Evolutionary conservation across 164 flowering plant genomes (phyloP).

Genomic region (Vitis rotundifolia): DNA sequence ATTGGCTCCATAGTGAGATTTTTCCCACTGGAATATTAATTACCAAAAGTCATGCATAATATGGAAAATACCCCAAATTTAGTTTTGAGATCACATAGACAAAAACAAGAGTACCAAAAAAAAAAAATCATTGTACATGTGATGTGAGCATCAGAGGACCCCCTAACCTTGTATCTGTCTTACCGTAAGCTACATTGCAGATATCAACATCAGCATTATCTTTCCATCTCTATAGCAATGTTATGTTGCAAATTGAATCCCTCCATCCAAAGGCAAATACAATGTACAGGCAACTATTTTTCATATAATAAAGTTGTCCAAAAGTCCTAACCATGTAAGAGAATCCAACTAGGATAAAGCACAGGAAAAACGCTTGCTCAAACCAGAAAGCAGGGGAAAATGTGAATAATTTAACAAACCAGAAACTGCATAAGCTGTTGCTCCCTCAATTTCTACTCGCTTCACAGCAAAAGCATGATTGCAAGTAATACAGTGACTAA

Average conservation of each 20-base stretch:
- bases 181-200: no score
- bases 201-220: no score
- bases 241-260: no score
- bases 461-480: slow-evolving; percentile 51
- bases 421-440: slow-evolving; percentile 11
- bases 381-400: no score
- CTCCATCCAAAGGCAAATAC: background rate
- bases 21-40: background rate
- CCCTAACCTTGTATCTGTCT: no score
- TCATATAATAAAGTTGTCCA: background rate
- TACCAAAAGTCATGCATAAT: background rate
- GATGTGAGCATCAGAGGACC: background rate
- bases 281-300: background rate
- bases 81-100: background rate
- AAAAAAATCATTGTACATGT: background rate
- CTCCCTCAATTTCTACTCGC: slow-evolving; percentile 42
- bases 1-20: no score
- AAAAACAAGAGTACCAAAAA: background rate
- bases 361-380: background rate
- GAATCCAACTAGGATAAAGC: background rate
- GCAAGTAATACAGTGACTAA: slow-evolving; percentile 83
- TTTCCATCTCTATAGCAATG: no score
- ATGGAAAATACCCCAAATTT: background rate
- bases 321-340: background rate
- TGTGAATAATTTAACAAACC: background rate